phyloP scores from a whole-genome alignment of 1,139 yeast species.

The Debaryomyces robertsiae region DNA sequence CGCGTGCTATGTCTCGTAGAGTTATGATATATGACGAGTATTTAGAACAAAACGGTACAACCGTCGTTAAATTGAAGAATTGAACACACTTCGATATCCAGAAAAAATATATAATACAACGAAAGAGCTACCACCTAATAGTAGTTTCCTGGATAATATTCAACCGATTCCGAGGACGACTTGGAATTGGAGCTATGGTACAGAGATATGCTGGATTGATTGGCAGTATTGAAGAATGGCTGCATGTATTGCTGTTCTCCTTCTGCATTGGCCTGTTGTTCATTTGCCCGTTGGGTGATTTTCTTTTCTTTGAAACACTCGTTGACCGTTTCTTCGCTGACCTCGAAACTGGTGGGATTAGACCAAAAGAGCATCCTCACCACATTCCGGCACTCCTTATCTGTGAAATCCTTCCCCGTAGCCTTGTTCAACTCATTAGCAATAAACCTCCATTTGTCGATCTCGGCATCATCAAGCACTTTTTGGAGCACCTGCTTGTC shows the following conservation, averaged over 20 bases:
- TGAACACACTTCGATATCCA: constrained; percentile 1
- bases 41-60: background rate
- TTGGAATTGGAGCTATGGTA: constrained; percentile 6
- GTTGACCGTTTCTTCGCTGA: constrained; percentile 45
- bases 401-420: constrained; percentile 57
- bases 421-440: constrained; percentile 62
- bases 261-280: constrained; percentile 20
- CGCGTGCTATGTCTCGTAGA: too few relatives aligned
- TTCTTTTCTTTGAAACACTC: constrained; percentile 43
- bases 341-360: constrained; percentile 62
- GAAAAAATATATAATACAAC: constrained; percentile 8
- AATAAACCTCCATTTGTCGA: constrained; percentile 69
- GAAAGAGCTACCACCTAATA: constrained; percentile 3
- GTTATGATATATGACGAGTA: too few relatives aligned
- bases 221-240: constrained; percentile 4
- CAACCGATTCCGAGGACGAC: constrained; percentile 6
- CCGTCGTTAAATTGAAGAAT: constrained; percentile 3
- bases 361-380: constrained; percentile 55
- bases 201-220: constrained; percentile 1
- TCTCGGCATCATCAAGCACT: constrained; percentile 67
- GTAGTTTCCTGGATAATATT: constrained; percentile 5
- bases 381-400: constrained; percentile 58
- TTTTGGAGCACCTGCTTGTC: constrained; percentile 56
- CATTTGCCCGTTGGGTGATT: constrained; percentile 39
- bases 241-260: constrained; percentile 5